Evolutionary conservation across 1,284 basidiomycete genomes (phyloP).

Genomic region (Naganishia sp.): DNA sequence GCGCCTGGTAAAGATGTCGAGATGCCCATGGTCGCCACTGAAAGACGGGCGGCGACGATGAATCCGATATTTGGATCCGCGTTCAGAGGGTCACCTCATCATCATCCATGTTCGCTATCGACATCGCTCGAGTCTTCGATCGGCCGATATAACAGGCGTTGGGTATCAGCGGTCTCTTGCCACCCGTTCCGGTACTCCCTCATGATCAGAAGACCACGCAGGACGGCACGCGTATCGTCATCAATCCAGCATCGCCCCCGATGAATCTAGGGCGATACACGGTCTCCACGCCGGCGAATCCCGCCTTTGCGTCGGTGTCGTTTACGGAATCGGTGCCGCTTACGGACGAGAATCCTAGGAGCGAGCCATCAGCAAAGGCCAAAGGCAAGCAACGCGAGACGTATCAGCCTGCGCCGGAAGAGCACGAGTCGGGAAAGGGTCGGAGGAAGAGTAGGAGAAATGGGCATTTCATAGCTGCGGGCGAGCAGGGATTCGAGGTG

Average conservation of each 20-base stretch:
- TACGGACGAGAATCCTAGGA: background rate
- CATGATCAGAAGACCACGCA: background rate
- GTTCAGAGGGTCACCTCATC: too few relatives aligned
- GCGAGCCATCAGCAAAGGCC: background rate
- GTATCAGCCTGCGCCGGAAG: background rate
- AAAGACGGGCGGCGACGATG: too few relatives aligned
- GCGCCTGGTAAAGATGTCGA: too few relatives aligned
- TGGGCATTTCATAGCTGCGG: slow-evolving; percentile 69
- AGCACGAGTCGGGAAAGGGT: background rate
- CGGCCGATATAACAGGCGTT: too few relatives aligned
- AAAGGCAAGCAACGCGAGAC: background rate
- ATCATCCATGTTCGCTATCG: too few relatives aligned
- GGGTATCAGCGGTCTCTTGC: too few relatives aligned
- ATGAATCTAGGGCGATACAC: slow-evolving; percentile 32
- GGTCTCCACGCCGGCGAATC: slow-evolving; percentile 19
- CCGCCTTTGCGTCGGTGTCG: slow-evolving; percentile 14
- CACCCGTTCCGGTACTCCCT: background rate
- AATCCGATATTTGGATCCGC: too few relatives aligned
- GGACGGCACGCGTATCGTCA: slow-evolving; percentile 2
- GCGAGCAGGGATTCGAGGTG: slow-evolving; percentile 80
- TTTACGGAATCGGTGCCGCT: slow-evolving; percentile 24
- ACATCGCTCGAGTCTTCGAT: too few relatives aligned
- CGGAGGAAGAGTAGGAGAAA: slow-evolving; percentile 16
- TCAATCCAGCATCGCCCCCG: slow-evolving; percentile 1
- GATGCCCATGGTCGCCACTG: too few relatives aligned